Conservation (phyloP, 495 filamentous ascomycete species). For the Pyrenopolyporus hunteri region DNA sequence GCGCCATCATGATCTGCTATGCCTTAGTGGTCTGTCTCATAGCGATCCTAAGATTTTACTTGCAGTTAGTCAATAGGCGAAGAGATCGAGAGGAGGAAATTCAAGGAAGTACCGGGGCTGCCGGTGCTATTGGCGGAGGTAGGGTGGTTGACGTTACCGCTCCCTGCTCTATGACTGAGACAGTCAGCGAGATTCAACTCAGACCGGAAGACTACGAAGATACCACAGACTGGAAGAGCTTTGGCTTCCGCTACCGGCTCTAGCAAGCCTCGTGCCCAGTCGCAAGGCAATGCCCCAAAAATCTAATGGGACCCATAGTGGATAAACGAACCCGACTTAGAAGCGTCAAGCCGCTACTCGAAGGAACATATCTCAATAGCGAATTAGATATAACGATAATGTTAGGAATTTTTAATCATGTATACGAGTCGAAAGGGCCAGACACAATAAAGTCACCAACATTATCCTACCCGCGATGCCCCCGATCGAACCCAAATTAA, state of each 20-base stretch:
- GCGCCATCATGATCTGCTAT: slow-evolving; percentile 61
- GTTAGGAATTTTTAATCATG: neutral
- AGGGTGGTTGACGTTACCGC: slow-evolving; percentile 43
- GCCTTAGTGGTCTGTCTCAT: slow-evolving; percentile 49
- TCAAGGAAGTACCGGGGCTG: slow-evolving; percentile 48
- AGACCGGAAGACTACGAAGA: slow-evolving; percentile 57
- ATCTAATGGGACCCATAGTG: too few relatives aligned
- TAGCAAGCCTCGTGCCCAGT: too few relatives aligned
- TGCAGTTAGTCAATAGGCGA: slow-evolving; percentile 49
- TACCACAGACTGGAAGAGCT: slow-evolving; percentile 58
- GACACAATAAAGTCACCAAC: neutral
- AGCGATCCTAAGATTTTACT: slow-evolving; percentile 48
- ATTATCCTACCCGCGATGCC: slow-evolving; percentile 3
- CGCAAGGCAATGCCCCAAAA: too few relatives aligned
- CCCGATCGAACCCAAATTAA: neutral
- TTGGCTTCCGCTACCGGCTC: slow-evolving; percentile 59
- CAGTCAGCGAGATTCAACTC: slow-evolving; percentile 44
- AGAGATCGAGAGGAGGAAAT: slow-evolving; percentile 51
- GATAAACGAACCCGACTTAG: neutral
- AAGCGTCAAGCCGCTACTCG: neutral
- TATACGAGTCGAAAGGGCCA: neutral
- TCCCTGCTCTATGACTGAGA: slow-evolving; percentile 42
- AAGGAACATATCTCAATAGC: neutral
- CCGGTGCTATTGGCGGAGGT: slow-evolving; percentile 52
- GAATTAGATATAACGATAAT: neutral